These are phyloP conservation scores for Hibiscus syriacus DNA, from an alignment of 345 rosid species.

Conservation along the genomic window DNA sequence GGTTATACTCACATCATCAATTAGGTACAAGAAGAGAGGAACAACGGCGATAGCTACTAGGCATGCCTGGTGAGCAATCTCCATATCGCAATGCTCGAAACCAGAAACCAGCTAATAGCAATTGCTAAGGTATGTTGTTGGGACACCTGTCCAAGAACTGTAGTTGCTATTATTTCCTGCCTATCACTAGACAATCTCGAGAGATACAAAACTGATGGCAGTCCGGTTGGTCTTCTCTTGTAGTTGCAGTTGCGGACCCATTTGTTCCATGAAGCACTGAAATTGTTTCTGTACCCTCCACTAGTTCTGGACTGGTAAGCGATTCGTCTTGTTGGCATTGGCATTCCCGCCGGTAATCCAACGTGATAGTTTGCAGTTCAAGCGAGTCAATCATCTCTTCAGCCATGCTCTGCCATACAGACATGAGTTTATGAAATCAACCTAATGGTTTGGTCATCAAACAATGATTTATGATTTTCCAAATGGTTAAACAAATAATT, in stretches of 20 bases:
- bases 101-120: conserved; percentile 14
- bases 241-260: conserved; percentile 33
- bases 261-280: too few species aligned
- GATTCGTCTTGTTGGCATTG: conserved; percentile 87
- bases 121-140: conserved; percentile 41
- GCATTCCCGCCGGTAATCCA: conserved; percentile 90
- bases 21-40: conserved; percentile 71
- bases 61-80: conserved; percentile 33
- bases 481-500: too few species aligned
- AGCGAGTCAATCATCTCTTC: conserved; percentile 69
- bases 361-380: conserved; percentile 73
- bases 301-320: conserved; percentile 57
- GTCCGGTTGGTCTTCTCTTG: conserved; percentile 21
- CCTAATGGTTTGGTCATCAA: too few species aligned
- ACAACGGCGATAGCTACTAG: conserved; percentile 38
- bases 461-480: too few species aligned
- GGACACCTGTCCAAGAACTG: neutral
- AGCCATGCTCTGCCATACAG: too few species aligned
- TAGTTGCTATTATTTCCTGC: conserved; percentile 44
- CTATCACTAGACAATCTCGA: too few species aligned
- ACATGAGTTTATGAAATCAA: too few species aligned
- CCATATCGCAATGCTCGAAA: too few species aligned
- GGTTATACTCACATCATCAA: conserved; percentile 84
- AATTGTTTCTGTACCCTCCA: too few species aligned
- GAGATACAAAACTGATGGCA: conserved; percentile 55